Percentiles rank a stretch among this genome's conserved stretches.
These are phyloP conservation scores for Cutaneotrichosporon sp. DNA, from an alignment of 1,284 basidiomycete species.

Conservation along the genomic window DNA sequence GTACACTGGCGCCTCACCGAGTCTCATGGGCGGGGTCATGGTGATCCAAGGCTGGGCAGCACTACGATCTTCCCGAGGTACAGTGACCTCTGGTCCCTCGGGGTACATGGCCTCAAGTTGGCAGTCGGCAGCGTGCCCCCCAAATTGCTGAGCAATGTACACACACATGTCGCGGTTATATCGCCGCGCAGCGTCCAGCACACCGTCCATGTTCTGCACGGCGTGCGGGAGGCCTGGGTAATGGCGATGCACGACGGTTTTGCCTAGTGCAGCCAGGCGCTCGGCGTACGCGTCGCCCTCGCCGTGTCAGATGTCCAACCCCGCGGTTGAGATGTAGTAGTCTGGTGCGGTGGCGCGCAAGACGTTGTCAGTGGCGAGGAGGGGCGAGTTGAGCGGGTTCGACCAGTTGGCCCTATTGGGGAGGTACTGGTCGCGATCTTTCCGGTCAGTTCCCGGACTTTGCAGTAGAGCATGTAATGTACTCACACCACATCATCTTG, in stretches of 20 bases:
- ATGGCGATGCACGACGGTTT: neutral
- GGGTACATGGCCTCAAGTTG: too few species aligned
- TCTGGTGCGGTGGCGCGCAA: neutral
- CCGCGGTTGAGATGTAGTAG: neutral
- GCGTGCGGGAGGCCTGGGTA: neutral
- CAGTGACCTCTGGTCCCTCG: neutral
- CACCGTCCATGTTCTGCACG: neutral
- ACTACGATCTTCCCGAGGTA: neutral
- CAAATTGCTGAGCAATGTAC: neutral
- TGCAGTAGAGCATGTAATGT: neutral
- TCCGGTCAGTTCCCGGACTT: too few species aligned
- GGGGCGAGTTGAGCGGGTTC: neutral
- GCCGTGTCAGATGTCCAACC: neutral
- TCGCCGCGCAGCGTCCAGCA: neutral
- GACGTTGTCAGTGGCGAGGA: neutral
- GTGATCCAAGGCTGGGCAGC: neutral
- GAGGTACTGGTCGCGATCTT: neutral
- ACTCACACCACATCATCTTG: conserved; percentile 5
- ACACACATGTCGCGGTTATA: neutral
- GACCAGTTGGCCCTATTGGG: neutral
- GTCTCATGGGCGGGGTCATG: neutral
- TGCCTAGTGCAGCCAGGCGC: neutral
- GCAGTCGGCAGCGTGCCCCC: neutral
- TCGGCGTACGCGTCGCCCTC: neutral
- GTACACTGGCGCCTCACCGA: neutral